phyloP scores from a whole-genome alignment of 306 rosid genomes.

The Trifolium subterraneum region DNA sequence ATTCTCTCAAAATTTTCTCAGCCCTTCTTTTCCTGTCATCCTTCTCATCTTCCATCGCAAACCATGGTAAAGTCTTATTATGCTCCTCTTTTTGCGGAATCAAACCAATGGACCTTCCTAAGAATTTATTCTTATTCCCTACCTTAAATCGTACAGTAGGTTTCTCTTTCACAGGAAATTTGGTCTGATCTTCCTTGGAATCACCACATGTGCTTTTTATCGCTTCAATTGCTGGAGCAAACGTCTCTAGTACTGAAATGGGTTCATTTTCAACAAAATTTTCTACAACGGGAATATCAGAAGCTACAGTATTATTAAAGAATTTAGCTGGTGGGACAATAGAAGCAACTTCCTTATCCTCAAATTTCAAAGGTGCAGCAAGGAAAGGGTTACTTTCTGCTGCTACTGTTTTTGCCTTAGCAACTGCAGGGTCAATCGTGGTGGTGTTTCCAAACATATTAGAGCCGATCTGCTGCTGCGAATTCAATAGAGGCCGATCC shows the following conservation, averaged over 20 bases:
- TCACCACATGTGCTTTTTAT: constrained; percentile 52
- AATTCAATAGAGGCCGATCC: constrained; percentile 53
- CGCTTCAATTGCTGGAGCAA: constrained; percentile 84
- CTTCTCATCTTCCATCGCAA: constrained; percentile 63
- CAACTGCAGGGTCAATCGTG: constrained; percentile 50
- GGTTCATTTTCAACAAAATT: constrained; percentile 52
- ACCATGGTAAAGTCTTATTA: constrained; percentile 53
- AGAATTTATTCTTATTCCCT: constrained; percentile 62
- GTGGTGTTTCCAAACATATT: constrained; percentile 57
- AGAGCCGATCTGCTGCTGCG: constrained; percentile 55
- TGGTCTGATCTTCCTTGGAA: constrained; percentile 53
- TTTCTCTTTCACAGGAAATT: constrained; percentile 51
- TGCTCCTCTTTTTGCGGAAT: constrained; percentile 53
- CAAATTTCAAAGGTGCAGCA: constrained; percentile 69
- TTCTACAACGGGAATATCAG: constrained; percentile 46
- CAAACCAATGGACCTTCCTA: constrained; percentile 52
- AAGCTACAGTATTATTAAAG: constrained; percentile 40
- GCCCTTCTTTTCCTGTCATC: constrained; percentile 81
- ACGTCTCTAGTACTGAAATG: constrained; percentile 67
- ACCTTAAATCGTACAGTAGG: constrained; percentile 74
- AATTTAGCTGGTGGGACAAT: constrained; percentile 65
- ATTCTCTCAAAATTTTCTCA: constrained; percentile 78
- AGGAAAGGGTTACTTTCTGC: constrained; percentile 74
- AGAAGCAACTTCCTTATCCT: constrained; percentile 74
- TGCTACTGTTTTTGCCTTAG: constrained; percentile 56